phyloP scores from a whole-genome alignment of 805 yeast species.

The Kodamaea fukazawae region DNA sequence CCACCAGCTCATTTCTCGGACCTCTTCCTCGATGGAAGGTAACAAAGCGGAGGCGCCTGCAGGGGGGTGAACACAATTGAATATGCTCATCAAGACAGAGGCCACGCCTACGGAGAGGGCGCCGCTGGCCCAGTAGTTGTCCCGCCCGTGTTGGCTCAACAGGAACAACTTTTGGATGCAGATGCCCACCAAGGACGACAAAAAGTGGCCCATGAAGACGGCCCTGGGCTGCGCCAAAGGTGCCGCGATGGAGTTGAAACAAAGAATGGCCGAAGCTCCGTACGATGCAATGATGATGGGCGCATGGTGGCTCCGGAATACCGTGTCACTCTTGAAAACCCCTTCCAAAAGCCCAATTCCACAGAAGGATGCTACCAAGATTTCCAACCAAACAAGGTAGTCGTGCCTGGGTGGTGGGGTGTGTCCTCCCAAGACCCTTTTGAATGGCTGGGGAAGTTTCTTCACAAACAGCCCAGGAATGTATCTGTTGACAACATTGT shows the following conservation, averaged over 20 bases:
- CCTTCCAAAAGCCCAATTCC: slow-evolving; percentile 48
- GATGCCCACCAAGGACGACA: slow-evolving; percentile 52
- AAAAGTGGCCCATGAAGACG: slow-evolving; percentile 53
- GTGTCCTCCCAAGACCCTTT: slow-evolving; percentile 42
- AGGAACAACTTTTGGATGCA: slow-evolving; percentile 53
- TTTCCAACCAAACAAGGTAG: slow-evolving; percentile 45
- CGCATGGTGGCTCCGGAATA: slow-evolving; percentile 38
- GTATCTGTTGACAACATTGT: slow-evolving; percentile 26
- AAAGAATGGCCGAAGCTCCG: slow-evolving; percentile 62
- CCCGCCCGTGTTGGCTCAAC: slow-evolving; percentile 40
- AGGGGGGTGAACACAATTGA: slow-evolving; percentile 66
- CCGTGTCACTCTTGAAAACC: slow-evolving; percentile 39
- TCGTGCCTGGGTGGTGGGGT: slow-evolving; percentile 30
- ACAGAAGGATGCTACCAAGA: slow-evolving; percentile 43
- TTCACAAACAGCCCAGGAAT: slow-evolving; percentile 20
- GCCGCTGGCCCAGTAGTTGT: slow-evolving; percentile 55
- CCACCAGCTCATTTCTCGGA: slow-evolving; percentile 62
- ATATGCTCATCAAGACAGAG: slow-evolving; percentile 51
- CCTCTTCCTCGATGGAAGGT: slow-evolving; percentile 46
- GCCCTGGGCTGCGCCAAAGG: slow-evolving; percentile 69
- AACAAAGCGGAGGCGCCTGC: slow-evolving; percentile 68
- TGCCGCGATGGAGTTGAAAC: slow-evolving; percentile 52
- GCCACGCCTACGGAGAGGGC: slow-evolving; percentile 55
- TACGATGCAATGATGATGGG: slow-evolving; percentile 54
- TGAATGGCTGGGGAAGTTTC: slow-evolving; percentile 32